phyloP scores from a whole-genome alignment of 1,284 basidiomycete species.

The Violaceomyces palustris region DNA sequence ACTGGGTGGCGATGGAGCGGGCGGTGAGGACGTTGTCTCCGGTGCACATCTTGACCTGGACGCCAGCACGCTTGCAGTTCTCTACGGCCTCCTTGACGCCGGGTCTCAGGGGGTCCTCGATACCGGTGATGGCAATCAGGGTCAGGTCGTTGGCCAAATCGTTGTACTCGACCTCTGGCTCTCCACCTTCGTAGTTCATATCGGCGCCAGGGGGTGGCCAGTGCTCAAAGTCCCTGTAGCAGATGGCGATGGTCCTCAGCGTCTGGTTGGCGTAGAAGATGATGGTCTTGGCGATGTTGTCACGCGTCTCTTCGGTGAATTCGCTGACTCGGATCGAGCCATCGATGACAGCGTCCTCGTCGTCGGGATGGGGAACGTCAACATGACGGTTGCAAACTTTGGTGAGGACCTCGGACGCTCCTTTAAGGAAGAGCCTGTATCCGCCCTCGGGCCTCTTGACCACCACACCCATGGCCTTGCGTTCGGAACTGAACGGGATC shows the following conservation, averaged over 20 bases:
- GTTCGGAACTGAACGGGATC: constrained; percentile 89
- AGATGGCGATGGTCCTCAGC: constrained; percentile 84
- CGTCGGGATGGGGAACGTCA: constrained; percentile 58
- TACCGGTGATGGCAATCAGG: constrained; percentile 81
- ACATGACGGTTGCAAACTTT: constrained; percentile 70
- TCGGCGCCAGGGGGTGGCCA: constrained; percentile 69
- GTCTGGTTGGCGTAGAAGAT: constrained; percentile 96
- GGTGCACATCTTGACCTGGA: constrained; percentile 97
- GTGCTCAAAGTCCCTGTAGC: constrained; percentile 75
- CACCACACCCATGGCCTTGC: constrained; percentile 94
- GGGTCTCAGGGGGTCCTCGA: constrained; percentile 88
- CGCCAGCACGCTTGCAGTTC: constrained; percentile 80
- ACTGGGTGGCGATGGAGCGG: constrained; percentile 87
- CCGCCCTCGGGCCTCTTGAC: constrained; percentile 60
- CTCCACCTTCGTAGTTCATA: constrained; percentile 57
- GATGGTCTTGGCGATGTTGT: constrained; percentile 82
- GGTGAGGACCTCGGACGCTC: constrained; percentile 85
- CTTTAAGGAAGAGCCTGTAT: constrained; percentile 79
- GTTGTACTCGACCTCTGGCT: constrained; percentile 68
- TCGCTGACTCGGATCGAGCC: constrained; percentile 6
- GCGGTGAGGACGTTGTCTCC: constrained; percentile 88
- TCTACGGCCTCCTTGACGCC: constrained; percentile 84
- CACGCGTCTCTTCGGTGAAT: constrained; percentile 57
- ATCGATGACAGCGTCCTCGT: constrained; percentile 59
- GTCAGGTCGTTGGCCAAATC: constrained; percentile 70